Base-by-base conservation (phyloP, 2,329 filamentous ascomycete species). In the Colletotrichum sansevieriae region DNA sequence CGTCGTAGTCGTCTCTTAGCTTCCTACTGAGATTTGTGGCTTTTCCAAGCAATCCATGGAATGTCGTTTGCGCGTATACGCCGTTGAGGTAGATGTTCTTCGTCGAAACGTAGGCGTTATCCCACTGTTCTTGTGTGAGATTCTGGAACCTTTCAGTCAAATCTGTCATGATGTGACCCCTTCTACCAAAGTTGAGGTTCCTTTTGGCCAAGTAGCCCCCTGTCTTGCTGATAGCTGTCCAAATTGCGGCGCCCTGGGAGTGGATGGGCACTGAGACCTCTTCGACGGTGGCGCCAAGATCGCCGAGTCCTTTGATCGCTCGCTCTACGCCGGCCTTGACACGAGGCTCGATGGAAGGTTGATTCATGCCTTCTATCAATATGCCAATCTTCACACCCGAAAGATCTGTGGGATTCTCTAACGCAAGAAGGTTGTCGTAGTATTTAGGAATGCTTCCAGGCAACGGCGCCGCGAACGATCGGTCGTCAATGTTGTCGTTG, bases 181-280 rank as follows among this genome's bases (percentile, higher is more conserved):
- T 29, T 41, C 63, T 61, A 6, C 63, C 63, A 3, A 66, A 66
- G 29, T 41, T 33, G 20, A 63, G 63, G 3, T 66, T 66, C 15
- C 58, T 37, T 39, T 63, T 66, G 9, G 58, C 58, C 2, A 66
- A 49, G 4, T 66, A 66, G 9, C 63, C 63, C 8, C 63, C 63
- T 2, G 57, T 47, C 49, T 39, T 66, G 52, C 49, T 54, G 29
- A 54, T 54, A 7, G 79, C 75, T 1, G 84, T 85, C 84, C 84
- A 87, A 56, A 87, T 82, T 0, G 81, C 75, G 0, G 84, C 80
- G 0, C 83, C 85, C 6, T 82, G 73, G 4, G 77, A 72, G 71
- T 88, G 85, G 71, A 85, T 77, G 0, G 84, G 84, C 3, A 87
- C 75, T 0, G 81, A 84, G 1, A 86, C 71, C 8, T 84, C 80